phyloP scores from a whole-genome alignment of 495 filamentous ascomycete genomes.

The Penicillium daleae region DNA sequence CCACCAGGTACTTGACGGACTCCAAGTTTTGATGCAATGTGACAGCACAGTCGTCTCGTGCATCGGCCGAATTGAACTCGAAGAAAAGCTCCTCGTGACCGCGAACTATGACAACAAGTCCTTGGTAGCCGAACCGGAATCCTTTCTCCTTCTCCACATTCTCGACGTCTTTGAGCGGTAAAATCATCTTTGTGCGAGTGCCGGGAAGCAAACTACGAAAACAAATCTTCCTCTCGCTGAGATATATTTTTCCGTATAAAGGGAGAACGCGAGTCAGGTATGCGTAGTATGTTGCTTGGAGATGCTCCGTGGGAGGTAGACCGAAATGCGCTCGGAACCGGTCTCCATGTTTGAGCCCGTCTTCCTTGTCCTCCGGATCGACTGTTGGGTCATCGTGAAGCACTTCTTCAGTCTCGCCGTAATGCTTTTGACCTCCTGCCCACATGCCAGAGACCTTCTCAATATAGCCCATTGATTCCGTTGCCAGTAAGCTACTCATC shows the following conservation, averaged over 20 bases:
- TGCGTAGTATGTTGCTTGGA: constrained; percentile 91
- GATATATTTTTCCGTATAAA: constrained; percentile 95
- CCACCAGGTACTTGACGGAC: constrained; percentile 69
- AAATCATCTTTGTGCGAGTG: constrained; percentile 89
- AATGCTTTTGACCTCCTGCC: constrained; percentile 89
- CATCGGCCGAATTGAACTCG: constrained; percentile 77
- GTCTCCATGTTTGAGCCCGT: constrained; percentile 63
- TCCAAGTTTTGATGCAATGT: constrained; percentile 79
- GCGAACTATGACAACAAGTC: constrained; percentile 86
- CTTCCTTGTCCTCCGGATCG: constrained; percentile 68
- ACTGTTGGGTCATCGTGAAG: constrained; percentile 64
- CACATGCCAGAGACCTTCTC: constrained; percentile 98
- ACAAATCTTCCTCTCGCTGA: constrained; percentile 87
- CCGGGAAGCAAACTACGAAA: constrained; percentile 91
- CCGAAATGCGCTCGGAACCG: constrained; percentile 91
- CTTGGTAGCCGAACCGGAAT: constrained; percentile 89
- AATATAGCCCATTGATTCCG: constrained; percentile 95
- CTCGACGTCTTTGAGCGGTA: constrained; percentile 90
- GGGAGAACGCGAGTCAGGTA: constrained; percentile 86
- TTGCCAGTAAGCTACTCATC: constrained; percentile 85
- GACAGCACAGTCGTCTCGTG: constrained; percentile 85
- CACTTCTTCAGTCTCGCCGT: constrained; percentile 72
- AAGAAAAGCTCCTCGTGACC: constrained; percentile 98
- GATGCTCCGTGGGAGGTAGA: constrained; percentile 76
- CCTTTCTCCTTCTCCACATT: constrained; percentile 95